These are phyloP conservation scores for Urochloa ruziziensis DNA, from an alignment of 176 grass and related monocot species.

Conservation along the genomic window DNA sequence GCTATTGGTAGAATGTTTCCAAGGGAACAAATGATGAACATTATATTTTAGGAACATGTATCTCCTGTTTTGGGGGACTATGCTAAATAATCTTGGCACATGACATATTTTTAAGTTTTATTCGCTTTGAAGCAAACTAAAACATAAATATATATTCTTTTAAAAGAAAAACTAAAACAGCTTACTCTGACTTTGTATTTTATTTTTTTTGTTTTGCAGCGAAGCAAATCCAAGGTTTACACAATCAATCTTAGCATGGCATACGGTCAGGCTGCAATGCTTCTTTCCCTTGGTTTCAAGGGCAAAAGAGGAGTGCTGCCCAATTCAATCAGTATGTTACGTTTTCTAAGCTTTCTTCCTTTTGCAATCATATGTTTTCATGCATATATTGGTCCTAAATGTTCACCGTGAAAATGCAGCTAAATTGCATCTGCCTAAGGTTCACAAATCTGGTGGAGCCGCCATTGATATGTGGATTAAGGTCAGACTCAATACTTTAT, in stretches of 20 bases:
- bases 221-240: constrained; percentile 82
- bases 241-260: constrained; percentile 88
- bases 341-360: background rate
- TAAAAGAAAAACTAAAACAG: background rate
- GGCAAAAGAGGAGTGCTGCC: constrained; percentile 73
- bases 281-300: constrained; percentile 81
- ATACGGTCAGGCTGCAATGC: constrained; percentile 87
- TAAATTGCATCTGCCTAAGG: constrained; percentile 69
- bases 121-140: constrained; percentile 2
- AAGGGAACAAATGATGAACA: background rate
- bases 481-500: constrained; percentile 28
- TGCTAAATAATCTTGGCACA: constrained; percentile 11
- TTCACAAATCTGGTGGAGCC: constrained; percentile 70
- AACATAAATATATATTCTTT: background rate
- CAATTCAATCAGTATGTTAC: constrained; percentile 68
- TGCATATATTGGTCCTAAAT: background rate
- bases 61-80: background rate
- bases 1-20: background rate
- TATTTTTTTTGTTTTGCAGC: constrained; percentile 37
- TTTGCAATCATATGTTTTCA: background rate
- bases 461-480: constrained; percentile 86
- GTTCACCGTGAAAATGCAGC: constrained; percentile 44
- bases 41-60: background rate
- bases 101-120: background rate
- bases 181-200: background rate